phyloP scores from a whole-genome alignment of 208 protist genomes.

The Crithidia brevicula region DNA sequence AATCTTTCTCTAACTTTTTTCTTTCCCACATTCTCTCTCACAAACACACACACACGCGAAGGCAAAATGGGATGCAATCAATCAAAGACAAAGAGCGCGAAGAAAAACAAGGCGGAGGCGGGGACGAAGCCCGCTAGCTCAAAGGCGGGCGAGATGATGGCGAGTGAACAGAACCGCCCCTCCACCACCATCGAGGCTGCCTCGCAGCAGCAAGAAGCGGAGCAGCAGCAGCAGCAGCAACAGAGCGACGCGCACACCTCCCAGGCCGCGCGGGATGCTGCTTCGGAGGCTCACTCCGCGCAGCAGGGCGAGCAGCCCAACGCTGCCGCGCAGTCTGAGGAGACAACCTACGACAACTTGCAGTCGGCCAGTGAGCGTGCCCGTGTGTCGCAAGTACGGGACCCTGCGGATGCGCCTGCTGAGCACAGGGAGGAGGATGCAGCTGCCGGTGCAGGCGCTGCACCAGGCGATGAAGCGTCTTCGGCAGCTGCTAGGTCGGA shows the following conservation, averaged over 20 bases:
- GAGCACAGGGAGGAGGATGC: background rate
- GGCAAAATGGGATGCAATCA: constrained; percentile 31
- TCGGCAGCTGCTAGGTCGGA: background rate
- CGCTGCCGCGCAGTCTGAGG: background rate
- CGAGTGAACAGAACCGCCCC: background rate
- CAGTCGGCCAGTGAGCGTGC: constrained; percentile 10
- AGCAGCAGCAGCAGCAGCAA: too few species aligned
- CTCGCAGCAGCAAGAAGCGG: too few species aligned
- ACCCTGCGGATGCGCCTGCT: background rate
- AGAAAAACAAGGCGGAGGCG: background rate
- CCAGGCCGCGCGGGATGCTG: background rate
- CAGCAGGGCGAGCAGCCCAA: background rate
- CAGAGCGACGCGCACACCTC: constrained; percentile 8
- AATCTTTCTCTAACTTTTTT: background rate
- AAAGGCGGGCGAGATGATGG: background rate
- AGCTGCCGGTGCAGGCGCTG: background rate
- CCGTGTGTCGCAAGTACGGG: background rate
- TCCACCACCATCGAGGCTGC: background rate
- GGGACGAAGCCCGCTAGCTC: background rate
- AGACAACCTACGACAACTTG: constrained; percentile 16
- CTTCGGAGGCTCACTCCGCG: background rate
- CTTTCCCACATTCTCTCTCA: background rate
- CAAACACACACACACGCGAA: background rate
- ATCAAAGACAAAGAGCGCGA: constrained; percentile 20
- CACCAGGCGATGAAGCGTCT: background rate